Evolutionary conservation across 768 basidiomycete species (phyloP), one percentile per base, ranked within the genome.

Genomic region (Termitomyces sp.): DNA sequence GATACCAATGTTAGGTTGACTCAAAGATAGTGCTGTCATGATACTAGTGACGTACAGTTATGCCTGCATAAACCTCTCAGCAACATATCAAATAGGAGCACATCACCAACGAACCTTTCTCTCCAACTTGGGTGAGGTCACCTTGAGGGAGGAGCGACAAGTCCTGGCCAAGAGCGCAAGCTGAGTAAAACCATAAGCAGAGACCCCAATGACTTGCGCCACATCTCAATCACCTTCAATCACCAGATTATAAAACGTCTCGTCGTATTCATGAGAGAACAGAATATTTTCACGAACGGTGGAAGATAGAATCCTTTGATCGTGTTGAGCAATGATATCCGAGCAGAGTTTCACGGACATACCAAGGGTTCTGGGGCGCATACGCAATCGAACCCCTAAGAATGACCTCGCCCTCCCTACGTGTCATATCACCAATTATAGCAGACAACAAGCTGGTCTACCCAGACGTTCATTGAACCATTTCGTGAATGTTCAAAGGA

Each of bases 251-350:
- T 95, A 96, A 60, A 92, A 96, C 0, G 76, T 77, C 57, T 89
- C 86, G 49, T 98, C 94, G 57, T 88, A 97, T 60, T 85, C 80
- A 68, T 95, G 89, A 10, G 87, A 93, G 72, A 98, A 98, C 32
- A 91, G 65, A 56, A 98, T 98, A 64, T 98, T 98, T 40, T 94
- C 91, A 35, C 88, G 82, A 47, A 98, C 81, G 2, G 90, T 86
- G 0, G 91, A 84, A 2, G 91, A 92, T 68, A 95, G 79, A 41
- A 97, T 84, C 89, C 88, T 89, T 27, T 4, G 11, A 23, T 23
- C 10, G 41, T 15, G 36, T 31, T 13, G 20, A 59, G 23, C 13
- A 46, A 36, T 10, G 2, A 45, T 12, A 20, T 32, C 6, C 27
- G 18, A 6, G 9, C 13, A 20, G 16, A 13, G 12, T 5, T 5